Percentiles rank a stretch among this genome's conserved stretches.
Conservation (phyloP, 768 basidiomycete species). For the Tulasnella sp. region DNA sequence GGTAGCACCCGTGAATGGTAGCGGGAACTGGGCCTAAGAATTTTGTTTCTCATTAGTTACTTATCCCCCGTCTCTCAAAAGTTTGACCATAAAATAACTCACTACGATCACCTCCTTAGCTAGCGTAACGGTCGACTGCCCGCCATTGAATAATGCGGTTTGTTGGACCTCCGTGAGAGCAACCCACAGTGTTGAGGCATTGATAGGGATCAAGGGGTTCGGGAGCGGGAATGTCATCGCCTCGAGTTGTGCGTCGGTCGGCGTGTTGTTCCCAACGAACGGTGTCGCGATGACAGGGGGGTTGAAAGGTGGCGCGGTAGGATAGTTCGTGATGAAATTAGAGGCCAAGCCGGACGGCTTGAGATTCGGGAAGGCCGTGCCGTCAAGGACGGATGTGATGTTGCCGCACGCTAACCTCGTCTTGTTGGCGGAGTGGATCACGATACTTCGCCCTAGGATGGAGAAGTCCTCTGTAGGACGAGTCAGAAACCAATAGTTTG, state of each 20-base stretch:
- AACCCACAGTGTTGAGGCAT: too few species aligned
- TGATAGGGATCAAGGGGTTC: neutral
- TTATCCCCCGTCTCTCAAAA: too few species aligned
- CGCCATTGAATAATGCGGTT: too few species aligned
- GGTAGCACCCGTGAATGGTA: too few species aligned
- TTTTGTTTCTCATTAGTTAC: too few species aligned
- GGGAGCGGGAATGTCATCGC: slow-evolving; percentile 3
- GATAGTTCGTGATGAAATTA: slow-evolving; percentile 12
- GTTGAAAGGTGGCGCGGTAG: neutral
- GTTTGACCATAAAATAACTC: too few species aligned
- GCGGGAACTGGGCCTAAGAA: too few species aligned
- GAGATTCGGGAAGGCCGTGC: neutral
- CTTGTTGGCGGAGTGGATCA: slow-evolving; percentile 15
- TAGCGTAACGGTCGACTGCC: too few species aligned
- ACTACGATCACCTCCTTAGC: too few species aligned
- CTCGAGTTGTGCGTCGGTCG: neutral
- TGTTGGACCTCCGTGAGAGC: too few species aligned
- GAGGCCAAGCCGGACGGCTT: slow-evolving; percentile 8
- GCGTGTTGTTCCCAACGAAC: neutral
- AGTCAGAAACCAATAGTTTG: neutral
- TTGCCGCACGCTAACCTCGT: slow-evolving; percentile 10
- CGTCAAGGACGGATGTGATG: slow-evolving; percentile 11
- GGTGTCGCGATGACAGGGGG: slow-evolving; percentile 5
- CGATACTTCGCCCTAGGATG: slow-evolving; percentile 13
- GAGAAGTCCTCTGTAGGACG: slow-evolving; percentile 5